Base-by-base conservation (phyloP, 2,329 filamentous ascomycete species). In the Penicillium sp. region DNA sequence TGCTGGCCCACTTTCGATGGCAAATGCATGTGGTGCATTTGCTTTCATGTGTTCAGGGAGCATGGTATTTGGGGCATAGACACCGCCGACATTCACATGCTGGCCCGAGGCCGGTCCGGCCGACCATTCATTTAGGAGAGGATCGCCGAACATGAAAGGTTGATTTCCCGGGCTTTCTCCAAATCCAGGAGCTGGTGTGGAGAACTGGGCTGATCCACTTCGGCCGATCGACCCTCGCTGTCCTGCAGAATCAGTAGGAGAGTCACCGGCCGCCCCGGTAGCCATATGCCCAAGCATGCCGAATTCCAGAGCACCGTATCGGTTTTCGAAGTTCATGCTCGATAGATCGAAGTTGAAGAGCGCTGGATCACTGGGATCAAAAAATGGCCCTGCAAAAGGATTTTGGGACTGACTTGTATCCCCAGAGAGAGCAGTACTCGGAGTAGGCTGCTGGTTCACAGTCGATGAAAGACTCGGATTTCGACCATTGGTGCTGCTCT, bases 231-330 rank as follows among this genome's bases (percentile, higher is more conserved):
- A 74, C n/a, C 71, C 71, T 54, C 71, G 66, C 38, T 72, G 69
- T n/a, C 69, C 73, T 43, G 65, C 65, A 19, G 68, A 71, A 48
- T 93, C 87, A 48, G 82, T 81, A 5, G 85, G 81, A 6, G 85
- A 87, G 59, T 93, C 87, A n/a, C 83, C 85, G 13, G 87, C 85
- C 15, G 87, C 85, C 13, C 87, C 87, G n/a, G 87, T 88, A 52
- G 88, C 88, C 87, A 98, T 95, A 67, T 97, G 91, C 26, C 88
- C 89, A 0, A 98, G 80, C 80, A 97, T 96, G 47, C 89, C 87
- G 67, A 97, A 96, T 68, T 97, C 93, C 68, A 95, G 78, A 17
- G 90, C 91, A 53, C 90, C 91, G 64, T 97, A 98, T 57, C 95
- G 88, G 65, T 93, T 97, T 49, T 89, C 90, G 68, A 97, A 98